Evolutionary conservation across 768 basidiomycete species (phyloP).

Genomic region (Tulasnella sp.): DNA sequence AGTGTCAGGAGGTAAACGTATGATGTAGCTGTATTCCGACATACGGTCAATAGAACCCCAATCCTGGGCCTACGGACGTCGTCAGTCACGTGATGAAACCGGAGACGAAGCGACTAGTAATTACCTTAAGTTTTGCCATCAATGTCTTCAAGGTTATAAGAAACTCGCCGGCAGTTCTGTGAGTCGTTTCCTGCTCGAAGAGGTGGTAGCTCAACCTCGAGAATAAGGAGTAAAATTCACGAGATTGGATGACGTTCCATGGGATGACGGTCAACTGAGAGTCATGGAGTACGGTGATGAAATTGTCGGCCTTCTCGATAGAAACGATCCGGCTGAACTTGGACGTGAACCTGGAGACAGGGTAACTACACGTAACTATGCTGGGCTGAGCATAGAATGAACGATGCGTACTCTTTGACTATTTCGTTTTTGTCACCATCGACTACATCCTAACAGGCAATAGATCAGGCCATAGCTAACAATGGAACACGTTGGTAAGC

Average conservation of each 20-base stretch:
- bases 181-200: slow-evolving; percentile 38
- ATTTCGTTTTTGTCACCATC: slow-evolving; percentile 50
- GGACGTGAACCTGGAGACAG: slow-evolving; percentile 34
- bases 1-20: slow-evolving; percentile 29
- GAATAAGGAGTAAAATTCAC: slow-evolving; percentile 47
- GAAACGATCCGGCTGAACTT: slow-evolving; percentile 53
- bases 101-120: neutral
- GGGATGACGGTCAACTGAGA: slow-evolving; percentile 47
- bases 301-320: slow-evolving; percentile 47
- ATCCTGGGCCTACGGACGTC: slow-evolving; percentile 25
- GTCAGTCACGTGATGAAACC: neutral
- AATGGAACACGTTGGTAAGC: neutral
- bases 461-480: neutral
- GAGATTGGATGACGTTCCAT: slow-evolving; percentile 56
- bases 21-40: slow-evolving; percentile 22
- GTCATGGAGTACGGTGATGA: slow-evolving; percentile 46
- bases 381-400: neutral
- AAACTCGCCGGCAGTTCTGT: slow-evolving; percentile 42
- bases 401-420: slow-evolving; percentile 39
- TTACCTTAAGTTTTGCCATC: slow-evolving; percentile 56
- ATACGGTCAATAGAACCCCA: slow-evolving; percentile 53
- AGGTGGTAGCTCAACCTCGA: slow-evolving; percentile 35
- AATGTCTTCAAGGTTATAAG: slow-evolving; percentile 45
- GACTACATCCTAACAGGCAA: slow-evolving; percentile 41
- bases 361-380: neutral